phyloP scores from a whole-genome alignment of 2,329 filamentous ascomycete species.

The Fusarium tanahbumbuense region DNA sequence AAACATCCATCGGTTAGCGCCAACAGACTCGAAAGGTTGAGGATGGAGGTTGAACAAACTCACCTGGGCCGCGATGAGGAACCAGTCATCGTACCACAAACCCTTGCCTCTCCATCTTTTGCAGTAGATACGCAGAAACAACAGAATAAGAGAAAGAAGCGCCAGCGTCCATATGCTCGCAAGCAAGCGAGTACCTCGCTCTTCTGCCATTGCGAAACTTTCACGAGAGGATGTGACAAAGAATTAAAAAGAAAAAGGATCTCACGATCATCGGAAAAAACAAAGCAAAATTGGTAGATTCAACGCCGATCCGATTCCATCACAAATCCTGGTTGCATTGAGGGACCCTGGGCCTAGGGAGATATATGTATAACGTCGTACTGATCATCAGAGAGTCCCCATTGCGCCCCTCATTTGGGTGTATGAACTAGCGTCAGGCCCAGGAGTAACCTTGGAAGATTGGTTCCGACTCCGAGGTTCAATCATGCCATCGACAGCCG shows the following conservation, averaged over 20 bases:
- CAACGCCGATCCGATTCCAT: conserved; percentile 26
- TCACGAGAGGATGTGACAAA: neutral
- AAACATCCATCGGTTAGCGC: neutral
- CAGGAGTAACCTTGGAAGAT: conserved; percentile 7
- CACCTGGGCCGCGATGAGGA: conserved; percentile 52
- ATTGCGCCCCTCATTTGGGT: neutral
- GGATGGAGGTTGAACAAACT: conserved; percentile 16
- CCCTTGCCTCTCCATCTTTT: conserved; percentile 51
- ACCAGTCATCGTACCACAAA: conserved; percentile 54
- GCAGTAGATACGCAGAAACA: conserved; percentile 52
- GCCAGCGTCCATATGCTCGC: conserved; percentile 49
- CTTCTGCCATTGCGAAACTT: conserved; percentile 16
- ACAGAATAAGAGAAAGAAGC: conserved; percentile 39
- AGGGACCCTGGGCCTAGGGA: conserved; percentile 2
- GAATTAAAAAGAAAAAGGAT: neutral
- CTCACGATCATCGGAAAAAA: conserved; percentile 1
- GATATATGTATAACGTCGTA: conserved; percentile 30
- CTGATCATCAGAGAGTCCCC: neutral
- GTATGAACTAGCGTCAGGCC: neutral
- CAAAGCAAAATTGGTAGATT: neutral
- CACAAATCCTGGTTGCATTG: conserved; percentile 12
- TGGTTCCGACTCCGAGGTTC: neutral
- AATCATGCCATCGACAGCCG: conserved; percentile 28
- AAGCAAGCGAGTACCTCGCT: conserved; percentile 47
- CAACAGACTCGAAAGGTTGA: neutral